A percentile compares a stretch with the other conserved stretches of the same genome.
phyloP scores from a whole-genome alignment of 805 yeast genomes.

The Nakazawaea wickerhamii region DNA sequence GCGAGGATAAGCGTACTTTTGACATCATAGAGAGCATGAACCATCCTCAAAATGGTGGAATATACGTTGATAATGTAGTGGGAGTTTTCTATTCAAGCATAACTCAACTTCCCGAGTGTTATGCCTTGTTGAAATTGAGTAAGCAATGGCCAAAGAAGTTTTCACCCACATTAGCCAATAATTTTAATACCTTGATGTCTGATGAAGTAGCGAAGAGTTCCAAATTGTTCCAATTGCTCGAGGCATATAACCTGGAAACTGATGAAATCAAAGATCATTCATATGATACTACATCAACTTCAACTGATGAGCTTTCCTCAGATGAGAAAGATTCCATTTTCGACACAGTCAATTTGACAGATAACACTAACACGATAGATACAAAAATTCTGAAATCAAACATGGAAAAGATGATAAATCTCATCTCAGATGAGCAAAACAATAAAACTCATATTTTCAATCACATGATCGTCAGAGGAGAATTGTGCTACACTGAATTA shows the following conservation, averaged over 20 bases:
- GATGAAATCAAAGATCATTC: not conserved
- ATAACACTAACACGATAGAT: not conserved
- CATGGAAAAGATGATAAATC: not conserved
- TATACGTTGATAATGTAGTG: slow-evolving; percentile 5
- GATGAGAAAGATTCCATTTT: slow-evolving; percentile 5
- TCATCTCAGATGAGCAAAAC: not conserved
- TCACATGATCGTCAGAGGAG: slow-evolving; percentile 7
- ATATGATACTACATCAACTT: too few species aligned
- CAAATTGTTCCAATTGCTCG: not conserved
- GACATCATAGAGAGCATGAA: not conserved
- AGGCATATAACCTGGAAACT: not conserved
- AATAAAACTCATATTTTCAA: not conserved
- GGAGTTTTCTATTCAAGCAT: slow-evolving; percentile 4
- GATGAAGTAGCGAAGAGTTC: not conserved
- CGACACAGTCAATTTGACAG: not conserved
- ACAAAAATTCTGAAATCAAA: not conserved
- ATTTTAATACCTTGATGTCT: not conserved
- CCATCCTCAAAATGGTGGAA: not conserved
- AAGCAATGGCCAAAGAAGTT: not conserved
- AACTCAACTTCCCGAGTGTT: slow-evolving; percentile 5
- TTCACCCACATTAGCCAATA: not conserved
- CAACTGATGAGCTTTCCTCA: not conserved
- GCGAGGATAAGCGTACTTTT: not conserved
- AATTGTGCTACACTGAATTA: slow-evolving; percentile 8
- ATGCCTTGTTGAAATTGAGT: not conserved